These are phyloP conservation scores for Arthroderma uncinatum DNA, from an alignment of 2,329 filamentous ascomycete genomes.

Conservation along the genomic window DNA sequence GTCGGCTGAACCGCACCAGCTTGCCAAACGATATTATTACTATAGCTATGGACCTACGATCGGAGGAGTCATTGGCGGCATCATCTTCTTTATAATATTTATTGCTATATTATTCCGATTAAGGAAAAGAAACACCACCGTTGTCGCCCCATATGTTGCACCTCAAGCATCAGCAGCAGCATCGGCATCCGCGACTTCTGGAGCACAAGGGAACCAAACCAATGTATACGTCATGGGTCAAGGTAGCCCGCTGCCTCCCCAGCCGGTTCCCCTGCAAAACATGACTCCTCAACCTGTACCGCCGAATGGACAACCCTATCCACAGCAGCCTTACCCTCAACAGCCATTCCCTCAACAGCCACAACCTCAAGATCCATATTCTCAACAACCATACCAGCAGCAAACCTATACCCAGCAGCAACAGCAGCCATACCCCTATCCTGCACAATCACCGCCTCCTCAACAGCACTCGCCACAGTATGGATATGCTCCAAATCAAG, in stretches of 20 bases:
- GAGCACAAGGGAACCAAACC: background rate
- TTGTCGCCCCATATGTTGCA: background rate
- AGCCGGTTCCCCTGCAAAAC: background rate
- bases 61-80: background rate
- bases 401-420: background rate
- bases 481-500: background rate
- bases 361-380: background rate
- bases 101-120: background rate
- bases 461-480: background rate
- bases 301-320: background rate
- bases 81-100: background rate
- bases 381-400: background rate
- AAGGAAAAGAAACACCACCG: too few relatives aligned
- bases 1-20: background rate
- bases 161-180: background rate
- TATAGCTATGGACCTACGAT: background rate
- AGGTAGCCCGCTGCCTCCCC: background rate
- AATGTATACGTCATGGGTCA: background rate
- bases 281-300: background rate
- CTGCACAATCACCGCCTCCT: background rate
- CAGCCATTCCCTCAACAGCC: background rate
- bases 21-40: background rate
- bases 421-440: background rate
- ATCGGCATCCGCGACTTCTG: background rate
- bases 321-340: background rate